These are phyloP conservation scores for Penicilliopsis zonata DNA, from an alignment of 495 filamentous ascomycete genomes.

Conservation along the genomic window DNA sequence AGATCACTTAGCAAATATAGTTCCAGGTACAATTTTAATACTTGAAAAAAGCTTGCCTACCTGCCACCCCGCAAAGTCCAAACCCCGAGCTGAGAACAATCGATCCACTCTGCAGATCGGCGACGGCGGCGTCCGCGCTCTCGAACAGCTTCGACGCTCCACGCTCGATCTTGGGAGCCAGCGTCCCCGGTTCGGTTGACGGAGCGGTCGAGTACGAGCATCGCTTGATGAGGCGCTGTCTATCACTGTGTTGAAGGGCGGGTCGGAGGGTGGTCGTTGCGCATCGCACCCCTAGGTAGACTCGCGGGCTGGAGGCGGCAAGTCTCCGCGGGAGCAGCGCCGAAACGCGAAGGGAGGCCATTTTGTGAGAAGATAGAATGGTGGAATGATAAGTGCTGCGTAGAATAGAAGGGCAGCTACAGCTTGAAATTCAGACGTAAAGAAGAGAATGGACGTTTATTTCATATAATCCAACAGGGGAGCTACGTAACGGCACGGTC, in stretches of 20 bases:
- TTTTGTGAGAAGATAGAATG: too few relatives aligned
- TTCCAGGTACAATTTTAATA: neutral
- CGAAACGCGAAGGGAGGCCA: conserved; percentile 20
- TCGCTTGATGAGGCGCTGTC: conserved; percentile 2
- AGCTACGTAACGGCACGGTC: conserved; percentile 2
- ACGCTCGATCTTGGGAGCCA: conserved; percentile 23
- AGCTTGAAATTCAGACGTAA: neutral
- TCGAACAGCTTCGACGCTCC: conserved; percentile 52
- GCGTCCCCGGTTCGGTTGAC: conserved; percentile 2
- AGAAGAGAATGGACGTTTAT: too few relatives aligned
- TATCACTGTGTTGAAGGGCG: conserved; percentile 3
- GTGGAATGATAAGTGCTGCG: too few relatives aligned
- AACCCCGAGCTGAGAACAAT: conserved; percentile 76
- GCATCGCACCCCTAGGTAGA: conserved; percentile 14
- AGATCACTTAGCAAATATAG: neutral
- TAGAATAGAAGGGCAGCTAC: neutral
- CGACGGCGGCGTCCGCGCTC: conserved; percentile 60
- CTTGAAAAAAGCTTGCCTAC: conserved; percentile 7
- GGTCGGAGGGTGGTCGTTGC: conserved; percentile 6
- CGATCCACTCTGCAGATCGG: conserved; percentile 59
- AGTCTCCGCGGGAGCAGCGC: conserved; percentile 18
- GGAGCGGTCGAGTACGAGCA: conserved; percentile 20
- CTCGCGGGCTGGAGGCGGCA: conserved; percentile 11
- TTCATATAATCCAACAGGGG: too few relatives aligned
- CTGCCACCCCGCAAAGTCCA: conserved; percentile 78